Evolutionary conservation across 768 basidiomycete species (phyloP).

Genomic region (Coprinellus micaceus): DNA sequence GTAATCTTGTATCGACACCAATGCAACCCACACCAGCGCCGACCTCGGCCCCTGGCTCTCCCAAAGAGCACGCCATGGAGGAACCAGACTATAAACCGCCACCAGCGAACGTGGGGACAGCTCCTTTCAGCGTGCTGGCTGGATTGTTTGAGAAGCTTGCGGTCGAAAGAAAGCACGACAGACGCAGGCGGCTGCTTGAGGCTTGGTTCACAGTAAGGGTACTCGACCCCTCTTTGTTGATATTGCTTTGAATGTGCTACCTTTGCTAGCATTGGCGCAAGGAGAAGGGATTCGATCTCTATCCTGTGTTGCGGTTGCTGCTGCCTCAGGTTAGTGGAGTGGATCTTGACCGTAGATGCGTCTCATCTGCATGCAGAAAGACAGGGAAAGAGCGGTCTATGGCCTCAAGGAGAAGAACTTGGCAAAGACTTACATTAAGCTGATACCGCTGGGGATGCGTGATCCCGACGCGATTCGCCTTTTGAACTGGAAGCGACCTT

Average conservation of each 20-base stretch:
- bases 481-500: slow-evolving; percentile 87
- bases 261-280: slow-evolving; percentile 72
- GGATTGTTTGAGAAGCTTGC: slow-evolving; percentile 75
- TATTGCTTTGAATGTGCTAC: slow-evolving; percentile 4
- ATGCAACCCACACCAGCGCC: slow-evolving; percentile 72
- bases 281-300: slow-evolving; percentile 83
- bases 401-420: slow-evolving; percentile 93
- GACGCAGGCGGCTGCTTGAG: slow-evolving; percentile 62
- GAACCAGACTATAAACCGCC: slow-evolving; percentile 45
- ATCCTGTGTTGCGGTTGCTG: slow-evolving; percentile 83
- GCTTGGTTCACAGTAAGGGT: slow-evolving; percentile 77
- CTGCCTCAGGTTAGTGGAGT: slow-evolving; percentile 67
- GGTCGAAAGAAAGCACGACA: slow-evolving; percentile 69
- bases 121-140: slow-evolving; percentile 65
- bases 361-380: slow-evolving; percentile 60
- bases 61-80: slow-evolving; percentile 28
- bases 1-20: too few species aligned
- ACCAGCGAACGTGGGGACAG: slow-evolving; percentile 63
- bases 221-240: not conserved
- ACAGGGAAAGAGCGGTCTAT: slow-evolving; percentile 88
- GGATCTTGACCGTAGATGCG: not conserved
- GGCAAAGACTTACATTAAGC: slow-evolving; percentile 87
- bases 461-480: slow-evolving; percentile 81
- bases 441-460: slow-evolving; percentile 77
- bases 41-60: slow-evolving; percentile 53